Evolutionary conservation across 2,329 filamentous ascomycete species (phyloP).

Genomic region (Paecilomyces niveus): DNA sequence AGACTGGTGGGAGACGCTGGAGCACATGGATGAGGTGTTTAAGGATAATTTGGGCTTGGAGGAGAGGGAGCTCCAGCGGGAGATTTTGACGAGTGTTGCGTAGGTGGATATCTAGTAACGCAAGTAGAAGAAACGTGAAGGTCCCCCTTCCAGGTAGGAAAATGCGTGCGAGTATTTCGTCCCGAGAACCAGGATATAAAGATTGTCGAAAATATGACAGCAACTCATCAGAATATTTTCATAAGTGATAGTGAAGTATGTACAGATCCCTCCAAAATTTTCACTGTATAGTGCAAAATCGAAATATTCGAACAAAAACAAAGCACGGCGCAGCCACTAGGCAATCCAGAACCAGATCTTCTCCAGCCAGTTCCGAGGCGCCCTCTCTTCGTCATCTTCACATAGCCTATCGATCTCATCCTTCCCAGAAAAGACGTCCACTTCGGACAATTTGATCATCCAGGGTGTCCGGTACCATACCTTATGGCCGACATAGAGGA

Average conservation of each 20-base stretch:
- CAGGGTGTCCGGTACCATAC: slow-evolving; percentile 23
- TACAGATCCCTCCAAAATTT: too few species aligned
- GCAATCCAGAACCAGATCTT: slow-evolving; percentile 43
- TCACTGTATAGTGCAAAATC: too few species aligned
- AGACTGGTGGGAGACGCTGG: slow-evolving; percentile 51
- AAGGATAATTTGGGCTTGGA: slow-evolving; percentile 16
- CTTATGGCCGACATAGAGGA: slow-evolving; percentile 32
- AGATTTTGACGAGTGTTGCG: too few species aligned
- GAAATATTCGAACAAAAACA: neutral
- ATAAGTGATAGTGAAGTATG: too few species aligned
- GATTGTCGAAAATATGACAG: too few species aligned
- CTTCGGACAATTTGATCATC: slow-evolving; percentile 27
- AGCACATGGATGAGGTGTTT: slow-evolving; percentile 44
- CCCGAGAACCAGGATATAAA: too few species aligned
- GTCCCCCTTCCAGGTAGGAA: too few species aligned
- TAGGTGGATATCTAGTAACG: too few species aligned
- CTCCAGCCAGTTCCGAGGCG: slow-evolving; percentile 37
- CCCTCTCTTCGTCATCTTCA: slow-evolving; percentile 30
- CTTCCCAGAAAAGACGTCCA: slow-evolving; percentile 41
- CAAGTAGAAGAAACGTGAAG: too few species aligned
- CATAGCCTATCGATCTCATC: slow-evolving; percentile 34
- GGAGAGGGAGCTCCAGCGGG: neutral
- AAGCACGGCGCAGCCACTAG: slow-evolving; percentile 10
- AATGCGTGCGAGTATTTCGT: too few species aligned
- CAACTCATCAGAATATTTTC: too few species aligned